phyloP scores from a whole-genome alignment of 2,329 filamentous ascomycete genomes.

The Epicoccum nigrum region DNA sequence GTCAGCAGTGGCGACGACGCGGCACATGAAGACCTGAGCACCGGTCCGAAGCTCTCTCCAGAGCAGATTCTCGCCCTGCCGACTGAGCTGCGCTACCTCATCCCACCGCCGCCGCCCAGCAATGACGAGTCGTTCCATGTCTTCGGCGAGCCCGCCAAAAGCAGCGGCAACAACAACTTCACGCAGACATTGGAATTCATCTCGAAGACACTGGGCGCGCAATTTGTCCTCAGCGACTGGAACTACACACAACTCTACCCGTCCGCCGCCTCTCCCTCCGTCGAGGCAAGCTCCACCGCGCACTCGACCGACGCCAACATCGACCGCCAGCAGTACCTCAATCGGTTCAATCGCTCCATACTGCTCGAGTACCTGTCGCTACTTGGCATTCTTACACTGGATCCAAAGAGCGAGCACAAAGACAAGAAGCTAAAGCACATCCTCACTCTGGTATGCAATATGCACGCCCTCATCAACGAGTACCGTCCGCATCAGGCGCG shows the following conservation, averaged over 20 bases:
- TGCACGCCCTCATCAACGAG: slow-evolving; percentile 91
- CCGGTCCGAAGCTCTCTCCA: slow-evolving; percentile 22
- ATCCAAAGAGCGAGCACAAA: slow-evolving; percentile 68
- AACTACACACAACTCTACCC: slow-evolving; percentile 75
- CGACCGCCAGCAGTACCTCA: slow-evolving; percentile 66
- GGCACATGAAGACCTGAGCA: not conserved
- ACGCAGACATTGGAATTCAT: slow-evolving; percentile 34
- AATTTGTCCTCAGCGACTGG: slow-evolving; percentile 69
- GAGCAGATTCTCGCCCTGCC: slow-evolving; percentile 61
- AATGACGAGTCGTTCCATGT: slow-evolving; percentile 71
- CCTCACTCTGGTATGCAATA: slow-evolving; percentile 83
- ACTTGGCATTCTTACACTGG: slow-evolving; percentile 70
- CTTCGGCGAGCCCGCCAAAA: slow-evolving; percentile 70
- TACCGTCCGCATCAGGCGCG: slow-evolving; percentile 92
- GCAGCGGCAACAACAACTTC: slow-evolving; percentile 33
- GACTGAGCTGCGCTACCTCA: slow-evolving; percentile 73
- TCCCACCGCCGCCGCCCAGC: slow-evolving; percentile 78
- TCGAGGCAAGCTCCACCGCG: slow-evolving; percentile 55
- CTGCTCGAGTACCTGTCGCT: slow-evolving; percentile 90
- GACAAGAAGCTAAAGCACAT: slow-evolving; percentile 78
- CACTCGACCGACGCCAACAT: slow-evolving; percentile 51
- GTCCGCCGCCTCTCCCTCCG: slow-evolving; percentile 9
- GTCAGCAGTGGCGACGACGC: slow-evolving; percentile 24
- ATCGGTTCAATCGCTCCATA: slow-evolving; percentile 80
- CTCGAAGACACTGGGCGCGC: slow-evolving; percentile 30